Conservation (phyloP, 805 yeast genomes). For the Nakazawaea pomicola region DNA sequence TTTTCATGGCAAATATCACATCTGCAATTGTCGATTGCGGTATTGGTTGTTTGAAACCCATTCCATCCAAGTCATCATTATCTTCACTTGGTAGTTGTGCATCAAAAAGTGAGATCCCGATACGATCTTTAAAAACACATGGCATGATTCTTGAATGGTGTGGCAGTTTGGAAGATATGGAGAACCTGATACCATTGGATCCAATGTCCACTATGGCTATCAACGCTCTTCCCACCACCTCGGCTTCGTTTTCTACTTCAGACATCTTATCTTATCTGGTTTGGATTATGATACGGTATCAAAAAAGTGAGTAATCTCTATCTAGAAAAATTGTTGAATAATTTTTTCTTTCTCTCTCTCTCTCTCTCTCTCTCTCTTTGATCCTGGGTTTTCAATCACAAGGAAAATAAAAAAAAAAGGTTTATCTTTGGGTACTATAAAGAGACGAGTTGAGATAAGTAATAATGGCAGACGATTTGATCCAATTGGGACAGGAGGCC, state of each 20-base stretch:
- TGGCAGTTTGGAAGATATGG: constrained; percentile 63
- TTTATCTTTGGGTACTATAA: not conserved
- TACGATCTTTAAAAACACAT: constrained; percentile 68
- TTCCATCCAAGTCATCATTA: constrained; percentile 22
- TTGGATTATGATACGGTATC: not conserved
- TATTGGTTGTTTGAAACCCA: constrained; percentile 40
- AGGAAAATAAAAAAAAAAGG: no score
- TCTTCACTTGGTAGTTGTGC: constrained; percentile 37
- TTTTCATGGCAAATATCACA: constrained; percentile 55
- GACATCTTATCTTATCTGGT: constrained; percentile 5
- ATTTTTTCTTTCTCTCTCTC: not conserved
- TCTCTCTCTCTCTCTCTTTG: not conserved
- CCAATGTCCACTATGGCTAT: constrained; percentile 74
- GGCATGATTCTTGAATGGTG: constrained; percentile 76
- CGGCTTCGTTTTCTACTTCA: constrained; percentile 40
- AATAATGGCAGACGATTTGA: constrained; percentile 4
- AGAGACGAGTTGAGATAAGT: not conserved
- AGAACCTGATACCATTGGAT: constrained; percentile 68
- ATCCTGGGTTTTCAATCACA: no score
- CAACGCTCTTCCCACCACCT: constrained; percentile 51
- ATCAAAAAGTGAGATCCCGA: constrained; percentile 65
- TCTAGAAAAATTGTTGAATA: not conserved
- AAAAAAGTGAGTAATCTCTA: not conserved
- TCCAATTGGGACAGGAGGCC: constrained; percentile 1
- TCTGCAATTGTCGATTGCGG: constrained; percentile 54